phyloP scores from a whole-genome alignment of 2,329 filamentous ascomycete species.

The Fusarium sp. region DNA sequence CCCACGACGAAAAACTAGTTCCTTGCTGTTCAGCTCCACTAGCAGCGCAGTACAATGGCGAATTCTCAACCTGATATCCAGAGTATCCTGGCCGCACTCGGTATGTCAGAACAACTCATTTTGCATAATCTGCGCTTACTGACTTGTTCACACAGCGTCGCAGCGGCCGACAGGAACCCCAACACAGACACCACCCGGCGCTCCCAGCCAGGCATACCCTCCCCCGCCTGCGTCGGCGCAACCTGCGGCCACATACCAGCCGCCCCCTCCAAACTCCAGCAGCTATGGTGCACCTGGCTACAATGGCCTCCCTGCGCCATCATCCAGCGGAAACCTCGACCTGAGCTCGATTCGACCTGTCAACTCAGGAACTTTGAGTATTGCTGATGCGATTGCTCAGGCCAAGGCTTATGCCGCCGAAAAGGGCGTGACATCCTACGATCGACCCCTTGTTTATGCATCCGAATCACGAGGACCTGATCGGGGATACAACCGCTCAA shows the following conservation, averaged over 20 bases:
- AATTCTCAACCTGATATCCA: conserved; percentile 45
- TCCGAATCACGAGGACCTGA: conserved; percentile 48
- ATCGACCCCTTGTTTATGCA: conserved; percentile 61
- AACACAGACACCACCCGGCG: conserved; percentile 53
- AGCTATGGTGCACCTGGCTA: conserved; percentile 48
- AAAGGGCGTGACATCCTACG: conserved; percentile 74
- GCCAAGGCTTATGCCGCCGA: conserved; percentile 84
- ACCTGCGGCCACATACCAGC: conserved; percentile 50
- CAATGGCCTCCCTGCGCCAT: conserved; percentile 70
- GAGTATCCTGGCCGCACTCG: conserved; percentile 60
- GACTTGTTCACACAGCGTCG: conserved; percentile 50
- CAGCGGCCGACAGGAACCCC: conserved; percentile 54
- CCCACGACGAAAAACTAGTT: conserved; percentile 17
- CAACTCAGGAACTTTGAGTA: conserved; percentile 82
- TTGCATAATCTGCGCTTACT: conserved; percentile 24
- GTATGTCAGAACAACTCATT: conserved; percentile 46
- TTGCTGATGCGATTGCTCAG: conserved; percentile 85
- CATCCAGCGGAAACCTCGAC: conserved; percentile 79
- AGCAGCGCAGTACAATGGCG: conserved; percentile 34
- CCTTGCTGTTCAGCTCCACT: conserved; percentile 11
- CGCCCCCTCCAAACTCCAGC: conserved; percentile 46
- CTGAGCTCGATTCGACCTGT: conserved; percentile 82
- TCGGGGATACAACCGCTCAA: conserved; percentile 68
- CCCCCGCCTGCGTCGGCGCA: conserved; percentile 50
- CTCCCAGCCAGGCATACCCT: conserved; percentile 51